Evolutionary conservation across 2,329 filamentous ascomycete genomes (phyloP), one percentile per base, ranked within the genome.

Genomic region (Leptosphaerulina australis): DNA sequence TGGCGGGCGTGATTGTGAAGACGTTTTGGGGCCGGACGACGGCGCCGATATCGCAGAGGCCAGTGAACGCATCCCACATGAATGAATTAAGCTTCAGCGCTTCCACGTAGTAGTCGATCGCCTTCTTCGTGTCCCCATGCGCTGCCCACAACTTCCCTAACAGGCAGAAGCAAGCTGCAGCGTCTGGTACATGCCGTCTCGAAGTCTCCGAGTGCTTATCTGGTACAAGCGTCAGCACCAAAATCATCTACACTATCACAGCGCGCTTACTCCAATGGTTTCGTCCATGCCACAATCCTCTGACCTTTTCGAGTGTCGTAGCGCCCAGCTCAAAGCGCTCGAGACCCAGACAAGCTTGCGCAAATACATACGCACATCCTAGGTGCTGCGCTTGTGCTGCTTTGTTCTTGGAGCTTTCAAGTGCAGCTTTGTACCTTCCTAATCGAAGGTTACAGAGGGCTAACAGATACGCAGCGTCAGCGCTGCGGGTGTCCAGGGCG

Each of bases 61-160:
- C 88, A 17, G 87, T 86, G 65, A 97, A 97, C 0, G 93, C 92
- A 78, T 99, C 94, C 94, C 94, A 99, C 83, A 96, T 94, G 73
- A 97, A 93, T 1, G 94, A 92, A 66, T 97, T 99, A 45, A 86
- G 73, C 74, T 92, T 95, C 63, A 99, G 77, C 5, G 92, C 85
- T 53, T 95, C 91, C 60, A 96, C 91, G 68, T 94, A 97, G 71
- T 85, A 91, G 59, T 88, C 83, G 12, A 93, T 85, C 6, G 94
- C 92, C 72, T 90, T 91, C 66, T 88, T 88, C 64, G 90, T 82
- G 62, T 96, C 84, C 54, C 82, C 88, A 63, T 94, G 87, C 2
- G 84, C 90, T 38, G 88, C 85, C 76, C 91, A 93, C 21, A 99
- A 79, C 74, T 95, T 96, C 20, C 91, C 94, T 22, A 96, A 80